Conservation (phyloP, 2,329 filamentous ascomycete genomes). For the Cladophialophora psammophila region DNA sequence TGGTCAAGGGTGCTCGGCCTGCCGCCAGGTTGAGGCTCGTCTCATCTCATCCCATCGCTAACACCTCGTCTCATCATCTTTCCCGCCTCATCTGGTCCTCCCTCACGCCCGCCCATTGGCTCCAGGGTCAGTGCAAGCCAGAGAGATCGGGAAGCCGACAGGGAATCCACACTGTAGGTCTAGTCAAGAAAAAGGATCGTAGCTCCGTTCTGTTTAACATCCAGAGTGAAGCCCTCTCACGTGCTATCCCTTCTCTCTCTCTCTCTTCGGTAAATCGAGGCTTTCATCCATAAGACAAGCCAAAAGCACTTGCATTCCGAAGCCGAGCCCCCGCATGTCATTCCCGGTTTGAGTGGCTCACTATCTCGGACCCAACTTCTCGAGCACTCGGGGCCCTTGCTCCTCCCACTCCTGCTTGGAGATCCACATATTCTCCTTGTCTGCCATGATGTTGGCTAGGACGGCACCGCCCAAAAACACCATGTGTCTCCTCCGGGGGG, state of each 20-base stretch:
- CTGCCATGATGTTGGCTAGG: slow-evolving; percentile 96
- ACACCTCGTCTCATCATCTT: too few relatives aligned
- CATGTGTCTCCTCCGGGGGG: slow-evolving; percentile 95
- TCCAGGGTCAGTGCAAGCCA: background rate
- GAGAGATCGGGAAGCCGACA: background rate
- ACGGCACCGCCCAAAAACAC: slow-evolving; percentile 98
- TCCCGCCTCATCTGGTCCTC: too few relatives aligned
- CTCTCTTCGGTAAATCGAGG: background rate
- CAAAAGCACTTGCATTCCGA: background rate
- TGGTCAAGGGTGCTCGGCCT: too few relatives aligned
- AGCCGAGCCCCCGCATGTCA: background rate
- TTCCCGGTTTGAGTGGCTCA: background rate
- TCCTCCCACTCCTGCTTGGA: slow-evolving; percentile 97
- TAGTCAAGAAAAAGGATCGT: background rate
- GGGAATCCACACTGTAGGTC: background rate
- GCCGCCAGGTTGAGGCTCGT: too few relatives aligned
- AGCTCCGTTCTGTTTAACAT: background rate
- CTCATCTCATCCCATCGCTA: too few relatives aligned
- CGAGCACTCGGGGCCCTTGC: slow-evolving; percentile 80
- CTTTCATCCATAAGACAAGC: background rate
- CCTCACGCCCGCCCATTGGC: too few relatives aligned
- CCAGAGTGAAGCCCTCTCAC: background rate
- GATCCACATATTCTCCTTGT: slow-evolving; percentile 99
- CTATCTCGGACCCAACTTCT: slow-evolving; percentile 90
- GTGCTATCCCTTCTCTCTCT: background rate